These are phyloP conservation scores for Eimeria zaria DNA, from an alignment of 169 alveolate genomes.

Conservation along the genomic window DNA sequence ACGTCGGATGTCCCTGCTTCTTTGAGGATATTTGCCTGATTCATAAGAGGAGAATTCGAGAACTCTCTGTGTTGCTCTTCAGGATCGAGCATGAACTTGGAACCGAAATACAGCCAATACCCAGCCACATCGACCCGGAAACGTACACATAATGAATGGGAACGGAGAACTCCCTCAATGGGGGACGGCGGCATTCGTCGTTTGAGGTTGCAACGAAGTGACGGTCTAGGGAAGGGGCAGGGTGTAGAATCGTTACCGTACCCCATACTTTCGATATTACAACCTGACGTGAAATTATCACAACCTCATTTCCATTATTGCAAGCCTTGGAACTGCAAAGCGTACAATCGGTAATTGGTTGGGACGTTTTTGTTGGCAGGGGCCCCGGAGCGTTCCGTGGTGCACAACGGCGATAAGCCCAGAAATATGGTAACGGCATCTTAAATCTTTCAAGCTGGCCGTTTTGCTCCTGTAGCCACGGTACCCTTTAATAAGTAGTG, in stretches of 20 bases:
- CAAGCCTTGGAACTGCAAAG: background rate
- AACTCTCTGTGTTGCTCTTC: conserved; percentile 68
- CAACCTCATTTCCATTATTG: background rate
- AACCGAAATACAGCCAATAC: conserved; percentile 99
- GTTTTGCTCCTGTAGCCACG: background rate
- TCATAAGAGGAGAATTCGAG: conserved; percentile 7
- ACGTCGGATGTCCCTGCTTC: background rate
- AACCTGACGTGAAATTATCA: conserved; percentile 16
- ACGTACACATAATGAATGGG: conserved; percentile 91
- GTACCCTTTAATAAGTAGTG: background rate
- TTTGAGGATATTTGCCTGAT: background rate
- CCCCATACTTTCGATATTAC: background rate
- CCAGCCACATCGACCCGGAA: conserved; percentile 96
- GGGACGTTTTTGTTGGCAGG: background rate
- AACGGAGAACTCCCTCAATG: background rate
- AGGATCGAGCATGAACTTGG: conserved; percentile 98
- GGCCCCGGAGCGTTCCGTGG: conserved; percentile 4
- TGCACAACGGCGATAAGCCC: background rate
- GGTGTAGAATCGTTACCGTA: background rate
- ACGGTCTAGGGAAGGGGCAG: background rate
- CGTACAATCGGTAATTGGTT: conserved; percentile 7
- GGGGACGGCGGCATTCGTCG: background rate
- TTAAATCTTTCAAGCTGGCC: background rate
- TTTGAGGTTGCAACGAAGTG: background rate
- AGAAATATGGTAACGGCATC: background rate